Evolutionary conservation across 179 eudicot species (phyloP).

Genomic region (Beta macrorhiza): DNA sequence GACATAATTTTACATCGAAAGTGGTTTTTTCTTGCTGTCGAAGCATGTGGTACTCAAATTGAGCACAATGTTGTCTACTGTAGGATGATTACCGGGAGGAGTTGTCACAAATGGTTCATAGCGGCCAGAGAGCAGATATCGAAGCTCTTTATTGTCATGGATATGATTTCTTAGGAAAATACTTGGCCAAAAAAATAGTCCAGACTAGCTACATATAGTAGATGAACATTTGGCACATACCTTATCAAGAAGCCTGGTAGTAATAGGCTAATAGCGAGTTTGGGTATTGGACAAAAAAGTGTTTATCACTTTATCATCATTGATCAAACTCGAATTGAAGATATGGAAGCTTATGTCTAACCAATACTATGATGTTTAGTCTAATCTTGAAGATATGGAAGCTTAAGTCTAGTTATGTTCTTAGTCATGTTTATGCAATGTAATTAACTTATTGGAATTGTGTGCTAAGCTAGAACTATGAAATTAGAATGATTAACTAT

Average conservation of each 20-base stretch:
- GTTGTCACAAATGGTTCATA: slow-evolving; percentile 66
- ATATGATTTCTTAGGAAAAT: slow-evolving; percentile 69
- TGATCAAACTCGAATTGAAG: too few relatives aligned
- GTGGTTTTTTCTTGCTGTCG: neutral
- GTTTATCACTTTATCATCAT: too few relatives aligned
- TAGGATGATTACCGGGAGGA: slow-evolving; percentile 84
- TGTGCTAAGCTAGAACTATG: too few relatives aligned
- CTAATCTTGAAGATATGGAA: too few relatives aligned
- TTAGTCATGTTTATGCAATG: too few relatives aligned
- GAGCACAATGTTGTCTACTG: slow-evolving; percentile 6
- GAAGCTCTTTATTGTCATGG: slow-evolving; percentile 93
- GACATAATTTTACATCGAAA: neutral
- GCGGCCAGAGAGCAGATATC: slow-evolving; percentile 79
- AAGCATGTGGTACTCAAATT: neutral
- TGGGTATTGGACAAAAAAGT: neutral
- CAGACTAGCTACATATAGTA: slow-evolving; percentile 69
- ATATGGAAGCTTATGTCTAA: too few relatives aligned
- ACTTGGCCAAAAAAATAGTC: slow-evolving; percentile 80
- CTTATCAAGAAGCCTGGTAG: neutral
- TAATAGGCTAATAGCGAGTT: neutral
- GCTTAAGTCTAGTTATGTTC: too few relatives aligned
- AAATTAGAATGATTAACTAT: too few relatives aligned
- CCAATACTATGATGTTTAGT: too few relatives aligned
- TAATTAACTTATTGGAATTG: too few relatives aligned
- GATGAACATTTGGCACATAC: neutral